Base-by-base conservation (phyloP, 2,329 filamentous ascomycete species). In the Alternaria alternata region DNA sequence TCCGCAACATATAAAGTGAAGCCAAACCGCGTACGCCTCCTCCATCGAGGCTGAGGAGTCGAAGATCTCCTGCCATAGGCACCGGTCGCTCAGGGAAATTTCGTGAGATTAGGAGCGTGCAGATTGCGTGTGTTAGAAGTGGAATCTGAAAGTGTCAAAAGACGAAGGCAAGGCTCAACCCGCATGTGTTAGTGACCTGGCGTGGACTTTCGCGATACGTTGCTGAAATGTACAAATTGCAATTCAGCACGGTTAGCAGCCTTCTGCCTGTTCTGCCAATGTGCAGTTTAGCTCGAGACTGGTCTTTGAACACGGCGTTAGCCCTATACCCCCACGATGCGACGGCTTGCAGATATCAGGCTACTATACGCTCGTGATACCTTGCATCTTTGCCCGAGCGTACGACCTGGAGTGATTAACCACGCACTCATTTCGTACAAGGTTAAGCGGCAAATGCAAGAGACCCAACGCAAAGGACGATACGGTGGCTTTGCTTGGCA, bases 31-130 rank as follows among this genome's bases (percentile, higher is more conserved):
- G 54, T 34, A 61, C 51, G 26, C 59, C 59, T 53, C 59, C 54
- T 28, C 59, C 59, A 9, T 61, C 59, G 14, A 58, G 54, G 34
- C 59, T 58, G 20, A 63, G 48, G 34, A 60, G 56, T 55, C 57
- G 51, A 42, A 56, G 38, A 14, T 51, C 30, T 49, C 26, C 14
- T 6, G 49, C 20, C 48, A 61, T 61, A 4, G 22, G 39, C 41
- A 18, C 3, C 14, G 7, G 8, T 28, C 28, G 22, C 28, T 11
- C 14, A 14, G 28, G 11, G 32, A 16, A 3, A 2, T 14, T 48
- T 34, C 6, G 28, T 34, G 20, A 18, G 30, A 22, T 18, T 14
- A 9, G 28, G 18, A 34, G n/a, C n/a, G 38, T 22, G 18, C 5
- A 34, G 30, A 34, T 28, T 28, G 18, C 44, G 14, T 48, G 20